Evolutionary conservation across 345 rosid genomes (phyloP), one percentile per base, ranked within the genome.

Genomic region (Acer yangbiense): DNA sequence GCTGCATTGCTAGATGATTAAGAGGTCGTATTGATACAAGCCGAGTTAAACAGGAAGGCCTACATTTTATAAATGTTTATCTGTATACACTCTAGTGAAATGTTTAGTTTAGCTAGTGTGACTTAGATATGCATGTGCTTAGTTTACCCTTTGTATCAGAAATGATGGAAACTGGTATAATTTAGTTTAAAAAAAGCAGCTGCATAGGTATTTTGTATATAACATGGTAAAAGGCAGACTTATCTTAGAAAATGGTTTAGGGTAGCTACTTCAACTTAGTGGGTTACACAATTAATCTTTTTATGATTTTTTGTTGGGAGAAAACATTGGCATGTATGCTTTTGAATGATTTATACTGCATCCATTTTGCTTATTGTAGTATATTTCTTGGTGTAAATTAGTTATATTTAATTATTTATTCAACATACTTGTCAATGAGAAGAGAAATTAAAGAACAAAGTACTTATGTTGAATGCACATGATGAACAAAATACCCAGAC

Each of bases 11-110:
- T 55, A 20, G 13, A 35, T 65, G 43, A 69, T n/a, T 68, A 60
- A 29, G 69, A 72, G 46, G 35, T 72, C 76, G 50, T 69, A 48
- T 62, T 54, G 69, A 12, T 52, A 60, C 2, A 48, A 16, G 39
- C 65, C 20, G 41, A 17, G 57, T 27, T 50, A 44, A 52, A 46
- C 18, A 17, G 32, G 41, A 71, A 62, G 41, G 63, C 32, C 27
- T 25, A 12, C 48, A 12, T 29, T 23, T 61, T 61, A 21, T 14
- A 41, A 9, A 43, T 25, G 44, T 62, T 46, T 32, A 10, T 69
- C 25, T 68, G 11, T 29, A 46, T 32, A 3, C n/a, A 1, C n/a
- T 50, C 32, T 48, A 75, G 23, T 52, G 5, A 20, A 20, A 6
- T 65, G 13, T 1, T 46, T 10, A 25, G 55, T 73, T 72, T 62